Conservation (phyloP, 1,284 basidiomycete genomes). For the Flammula alnicola region DNA sequence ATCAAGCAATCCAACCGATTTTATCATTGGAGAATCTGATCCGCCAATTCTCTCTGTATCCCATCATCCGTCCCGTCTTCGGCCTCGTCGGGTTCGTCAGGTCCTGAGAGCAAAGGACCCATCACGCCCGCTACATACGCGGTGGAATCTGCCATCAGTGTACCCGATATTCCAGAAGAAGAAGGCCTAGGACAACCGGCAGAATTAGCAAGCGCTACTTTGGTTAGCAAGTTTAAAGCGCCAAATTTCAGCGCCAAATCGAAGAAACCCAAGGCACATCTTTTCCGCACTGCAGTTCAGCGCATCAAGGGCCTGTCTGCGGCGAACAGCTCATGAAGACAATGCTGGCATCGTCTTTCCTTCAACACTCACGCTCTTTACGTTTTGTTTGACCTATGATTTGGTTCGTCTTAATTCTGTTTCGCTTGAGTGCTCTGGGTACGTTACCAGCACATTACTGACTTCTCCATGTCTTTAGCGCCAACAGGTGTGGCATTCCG, state of each 20-base stretch:
- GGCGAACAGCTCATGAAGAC: slow-evolving; percentile 14
- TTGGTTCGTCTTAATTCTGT: too few relatives aligned
- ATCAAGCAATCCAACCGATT: slow-evolving; percentile 14
- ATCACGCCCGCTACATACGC: slow-evolving; percentile 50
- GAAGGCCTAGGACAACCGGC: slow-evolving; percentile 31
- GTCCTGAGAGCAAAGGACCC: slow-evolving; percentile 47
- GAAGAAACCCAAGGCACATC: slow-evolving; percentile 18
- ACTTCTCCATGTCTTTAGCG: too few relatives aligned
- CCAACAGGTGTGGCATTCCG: too few relatives aligned
- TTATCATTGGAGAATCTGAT: slow-evolving; percentile 16
- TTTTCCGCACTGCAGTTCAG: slow-evolving; percentile 39
- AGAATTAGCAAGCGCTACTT: too few relatives aligned
- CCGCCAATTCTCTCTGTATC: slow-evolving; percentile 14
- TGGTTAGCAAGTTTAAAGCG: too few relatives aligned
- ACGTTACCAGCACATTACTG: too few relatives aligned
- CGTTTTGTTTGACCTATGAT: too few relatives aligned
- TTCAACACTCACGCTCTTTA: slow-evolving; percentile 4
- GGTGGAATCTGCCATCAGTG: slow-evolving; percentile 41
- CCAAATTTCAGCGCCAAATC: slow-evolving; percentile 9
- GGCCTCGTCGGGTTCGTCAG: slow-evolving; percentile 25
- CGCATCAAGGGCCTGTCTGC: slow-evolving; percentile 31
- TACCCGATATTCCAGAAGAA: slow-evolving; percentile 44
- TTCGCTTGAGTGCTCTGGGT: too few relatives aligned
- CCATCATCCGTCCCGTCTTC: slow-evolving; percentile 20
- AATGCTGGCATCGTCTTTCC: slow-evolving; percentile 22